A percentile compares a stretch with the other conserved stretches of the same genome.
Evolutionary conservation across 495 filamentous ascomycete species (phyloP).

Genomic region (Talaromyces trachyspermus): DNA sequence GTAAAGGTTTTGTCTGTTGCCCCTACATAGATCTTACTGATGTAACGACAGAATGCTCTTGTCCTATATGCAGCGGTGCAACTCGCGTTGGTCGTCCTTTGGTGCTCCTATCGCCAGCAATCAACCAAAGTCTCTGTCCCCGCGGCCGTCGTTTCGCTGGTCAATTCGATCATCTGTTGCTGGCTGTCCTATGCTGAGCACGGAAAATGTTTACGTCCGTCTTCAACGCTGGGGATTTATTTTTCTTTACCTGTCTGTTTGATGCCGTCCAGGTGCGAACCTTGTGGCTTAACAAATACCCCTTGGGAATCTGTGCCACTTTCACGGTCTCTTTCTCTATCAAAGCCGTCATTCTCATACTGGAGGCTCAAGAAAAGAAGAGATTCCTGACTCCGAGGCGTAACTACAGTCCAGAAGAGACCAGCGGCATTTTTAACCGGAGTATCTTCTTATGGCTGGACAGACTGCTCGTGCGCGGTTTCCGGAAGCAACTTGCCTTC

Average conservation of each 20-base stretch:
- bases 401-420: conserved; percentile 51
- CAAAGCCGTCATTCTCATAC: conserved; percentile 40
- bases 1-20: too few species aligned
- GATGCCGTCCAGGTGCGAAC: conserved; percentile 49
- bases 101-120: background rate
- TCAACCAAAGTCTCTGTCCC: background rate
- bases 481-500: conserved; percentile 24
- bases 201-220: conserved; percentile 45
- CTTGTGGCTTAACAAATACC: conserved; percentile 43
- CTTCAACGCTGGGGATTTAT: conserved; percentile 51
- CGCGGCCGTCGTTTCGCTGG: background rate
- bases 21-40: too few species aligned
- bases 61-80: background rate
- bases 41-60: background rate
- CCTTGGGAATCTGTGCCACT: conserved; percentile 38
- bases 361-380: conserved; percentile 51
- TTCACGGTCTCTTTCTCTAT: conserved; percentile 36
- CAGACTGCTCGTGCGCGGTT: conserved; percentile 39
- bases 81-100: background rate
- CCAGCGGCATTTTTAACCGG: conserved; percentile 43
- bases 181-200: conserved; percentile 52
- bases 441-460: conserved; percentile 55
- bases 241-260: conserved; percentile 53
- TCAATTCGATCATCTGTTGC: conserved; percentile 3
- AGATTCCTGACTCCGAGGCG: conserved; percentile 32